Percentiles rank a stretch among this genome's conserved stretches.
These are phyloP conservation scores for Paulownia fortunei DNA, from an alignment of 257 asterid genomes.

Conservation along the genomic window DNA sequence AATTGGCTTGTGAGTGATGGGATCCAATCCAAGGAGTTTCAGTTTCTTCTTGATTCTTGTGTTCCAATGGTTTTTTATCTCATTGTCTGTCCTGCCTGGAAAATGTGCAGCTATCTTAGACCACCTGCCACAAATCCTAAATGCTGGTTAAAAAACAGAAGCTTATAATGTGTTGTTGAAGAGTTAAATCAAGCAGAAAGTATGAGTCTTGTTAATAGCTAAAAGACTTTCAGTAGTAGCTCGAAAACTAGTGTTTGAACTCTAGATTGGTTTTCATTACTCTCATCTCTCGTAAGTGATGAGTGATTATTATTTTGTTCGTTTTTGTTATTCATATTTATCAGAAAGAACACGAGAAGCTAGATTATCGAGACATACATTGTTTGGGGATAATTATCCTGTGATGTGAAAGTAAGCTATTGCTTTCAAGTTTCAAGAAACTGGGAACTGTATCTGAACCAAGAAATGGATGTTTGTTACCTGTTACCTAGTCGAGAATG, in stretches of 20 bases:
- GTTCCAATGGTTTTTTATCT: conserved; percentile 45
- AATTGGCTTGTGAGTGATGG: conserved; percentile 37
- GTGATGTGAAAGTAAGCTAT: neutral
- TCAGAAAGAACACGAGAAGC: too few relatives aligned
- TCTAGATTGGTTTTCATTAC: too few relatives aligned
- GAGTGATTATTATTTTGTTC: too few relatives aligned
- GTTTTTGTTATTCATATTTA: too few relatives aligned
- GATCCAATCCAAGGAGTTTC: conserved; percentile 36
- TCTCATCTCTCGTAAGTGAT: too few relatives aligned
- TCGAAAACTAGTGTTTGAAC: too few relatives aligned
- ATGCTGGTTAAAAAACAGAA: neutral
- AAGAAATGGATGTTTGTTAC: conserved; percentile 23
- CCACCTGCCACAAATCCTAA: conserved; percentile 46
- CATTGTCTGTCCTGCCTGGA: conserved; percentile 45
- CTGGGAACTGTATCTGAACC: neutral
- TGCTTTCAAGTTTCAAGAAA: neutral
- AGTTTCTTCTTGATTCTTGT: conserved; percentile 42
- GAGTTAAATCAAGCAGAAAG: too few relatives aligned
- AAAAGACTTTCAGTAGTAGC: too few relatives aligned
- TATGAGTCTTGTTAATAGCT: too few relatives aligned
- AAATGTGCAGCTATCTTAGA: conserved; percentile 69
- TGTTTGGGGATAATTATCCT: too few relatives aligned
- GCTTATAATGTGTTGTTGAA: neutral
- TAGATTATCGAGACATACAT: too few relatives aligned
- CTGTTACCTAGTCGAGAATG: conserved; percentile 69